Evolutionary conservation across 164 flowering plant genomes (phyloP).

Genomic region (Stephania japonica): DNA sequence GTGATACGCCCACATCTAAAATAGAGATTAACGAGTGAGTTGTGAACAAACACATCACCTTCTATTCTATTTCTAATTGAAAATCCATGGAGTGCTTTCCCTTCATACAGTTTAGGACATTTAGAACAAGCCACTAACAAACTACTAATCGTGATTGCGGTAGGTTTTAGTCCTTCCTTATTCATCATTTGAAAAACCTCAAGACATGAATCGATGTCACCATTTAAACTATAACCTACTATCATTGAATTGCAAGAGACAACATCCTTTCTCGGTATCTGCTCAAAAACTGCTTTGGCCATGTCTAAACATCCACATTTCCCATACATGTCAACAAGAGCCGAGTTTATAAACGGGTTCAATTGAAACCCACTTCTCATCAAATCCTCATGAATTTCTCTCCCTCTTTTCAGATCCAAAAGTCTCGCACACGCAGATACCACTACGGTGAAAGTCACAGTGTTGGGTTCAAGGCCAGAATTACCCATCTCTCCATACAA

Average conservation of each 20-base stretch:
- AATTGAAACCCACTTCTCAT: slow-evolving; percentile 28
- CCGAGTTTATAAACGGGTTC: slow-evolving; percentile 51
- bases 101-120: slow-evolving; percentile 38
- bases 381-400: slow-evolving; percentile 38
- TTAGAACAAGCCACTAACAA: slow-evolving; percentile 50
- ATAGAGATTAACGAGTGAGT: slow-evolving; percentile 56
- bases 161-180: slow-evolving; percentile 36
- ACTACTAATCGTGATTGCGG: slow-evolving; percentile 50
- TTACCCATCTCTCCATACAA: slow-evolving; percentile 48
- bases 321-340: slow-evolving; percentile 67
- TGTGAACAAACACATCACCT: slow-evolving; percentile 31
- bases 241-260: slow-evolving; percentile 69
- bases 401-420: slow-evolving; percentile 51
- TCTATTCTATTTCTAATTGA: slow-evolving; percentile 35
- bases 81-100: slow-evolving; percentile 63
- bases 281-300: slow-evolving; percentile 55
- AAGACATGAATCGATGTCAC: slow-evolving; percentile 50
- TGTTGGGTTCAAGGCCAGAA: slow-evolving; percentile 46
- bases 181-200: slow-evolving; percentile 51
- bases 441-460: slow-evolving; percentile 43
- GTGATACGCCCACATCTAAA: slow-evolving; percentile 48
- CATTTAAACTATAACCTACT: slow-evolving; percentile 37
- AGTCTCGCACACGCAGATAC: slow-evolving; percentile 51
- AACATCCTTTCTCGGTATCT: slow-evolving; percentile 34
- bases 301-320: slow-evolving; percentile 53